Conservation (phyloP, 805 yeast species). For the Zygosaccharomyces bisporus region DNA sequence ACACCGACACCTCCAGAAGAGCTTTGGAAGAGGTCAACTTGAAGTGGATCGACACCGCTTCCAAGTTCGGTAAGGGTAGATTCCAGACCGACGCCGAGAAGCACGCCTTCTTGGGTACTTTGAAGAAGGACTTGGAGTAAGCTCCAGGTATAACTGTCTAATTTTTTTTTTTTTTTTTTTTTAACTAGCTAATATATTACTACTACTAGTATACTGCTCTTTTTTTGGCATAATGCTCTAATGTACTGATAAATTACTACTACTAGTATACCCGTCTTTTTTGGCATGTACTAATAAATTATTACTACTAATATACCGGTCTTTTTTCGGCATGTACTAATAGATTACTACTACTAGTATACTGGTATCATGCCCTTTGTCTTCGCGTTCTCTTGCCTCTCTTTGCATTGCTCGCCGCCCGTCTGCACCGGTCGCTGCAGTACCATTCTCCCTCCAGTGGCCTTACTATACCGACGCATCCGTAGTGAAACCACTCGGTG, state of each 20-base stretch:
- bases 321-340: no score
- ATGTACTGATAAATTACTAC: no score
- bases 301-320: no score
- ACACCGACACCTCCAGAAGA: slow-evolving; percentile 96
- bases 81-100: slow-evolving; percentile 99
- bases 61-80: slow-evolving; percentile 99
- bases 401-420: slow-evolving; percentile 8
- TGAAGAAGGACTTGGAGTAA: slow-evolving; percentile 87
- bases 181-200: no score
- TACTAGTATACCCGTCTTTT: no score
- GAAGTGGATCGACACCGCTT: slow-evolving; percentile 99
- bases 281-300: no score
- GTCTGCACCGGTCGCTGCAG: slow-evolving; percentile 49
- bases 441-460: slow-evolving; percentile 70
- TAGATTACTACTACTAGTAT: no score
- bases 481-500: slow-evolving; percentile 76
- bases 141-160: no score
- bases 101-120: slow-evolving; percentile 99
- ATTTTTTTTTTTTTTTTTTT: no score
- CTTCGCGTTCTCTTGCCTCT: slow-evolving; percentile 8
- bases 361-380: no score
- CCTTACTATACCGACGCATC: slow-evolving; percentile 61
- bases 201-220: no score
- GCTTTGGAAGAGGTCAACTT: slow-evolving; percentile 94
- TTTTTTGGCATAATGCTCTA: no score